Evolutionary conservation across 2,329 filamentous ascomycete genomes (phyloP).

Genomic region (Penicillium occitanis): DNA sequence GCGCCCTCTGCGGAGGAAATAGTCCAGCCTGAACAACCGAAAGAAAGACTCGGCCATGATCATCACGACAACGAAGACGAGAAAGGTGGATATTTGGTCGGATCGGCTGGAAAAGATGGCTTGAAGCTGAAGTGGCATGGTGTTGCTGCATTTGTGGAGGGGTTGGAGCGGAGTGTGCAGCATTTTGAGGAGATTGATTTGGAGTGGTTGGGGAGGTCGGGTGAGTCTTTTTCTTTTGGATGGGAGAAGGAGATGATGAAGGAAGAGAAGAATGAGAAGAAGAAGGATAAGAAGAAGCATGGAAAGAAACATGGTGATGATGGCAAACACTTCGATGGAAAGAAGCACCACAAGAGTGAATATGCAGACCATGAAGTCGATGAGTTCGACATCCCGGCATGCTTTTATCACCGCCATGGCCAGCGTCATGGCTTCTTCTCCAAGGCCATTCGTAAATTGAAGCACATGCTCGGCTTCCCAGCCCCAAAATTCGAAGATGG

Average conservation of each 20-base stretch:
- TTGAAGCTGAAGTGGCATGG: background rate
- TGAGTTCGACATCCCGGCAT: background rate
- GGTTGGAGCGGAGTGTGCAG: background rate
- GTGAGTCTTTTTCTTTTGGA: background rate
- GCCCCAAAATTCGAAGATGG: background rate
- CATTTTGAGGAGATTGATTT: slow-evolving; percentile 13
- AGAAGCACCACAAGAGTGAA: background rate
- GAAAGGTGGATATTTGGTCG: background rate
- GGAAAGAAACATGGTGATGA: background rate
- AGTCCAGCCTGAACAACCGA: background rate
- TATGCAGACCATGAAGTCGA: background rate
- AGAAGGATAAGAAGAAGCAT: background rate
- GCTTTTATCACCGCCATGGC: background rate
- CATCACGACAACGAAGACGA: background rate
- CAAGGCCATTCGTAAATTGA: slow-evolving; percentile 10
- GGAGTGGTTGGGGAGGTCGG: background rate
- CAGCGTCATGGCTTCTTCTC: slow-evolving; percentile 9
- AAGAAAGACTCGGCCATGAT: background rate
- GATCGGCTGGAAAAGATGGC: background rate
- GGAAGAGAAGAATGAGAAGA: background rate
- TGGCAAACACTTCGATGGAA: too few relatives aligned
- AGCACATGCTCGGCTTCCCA: slow-evolving; percentile 9
- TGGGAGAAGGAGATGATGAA: background rate
- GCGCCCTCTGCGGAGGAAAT: background rate
- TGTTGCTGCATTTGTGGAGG: background rate